Evolutionary conservation across 169 alveolate genomes (phyloP).

Genomic region (Plasmodium vinckei): DNA sequence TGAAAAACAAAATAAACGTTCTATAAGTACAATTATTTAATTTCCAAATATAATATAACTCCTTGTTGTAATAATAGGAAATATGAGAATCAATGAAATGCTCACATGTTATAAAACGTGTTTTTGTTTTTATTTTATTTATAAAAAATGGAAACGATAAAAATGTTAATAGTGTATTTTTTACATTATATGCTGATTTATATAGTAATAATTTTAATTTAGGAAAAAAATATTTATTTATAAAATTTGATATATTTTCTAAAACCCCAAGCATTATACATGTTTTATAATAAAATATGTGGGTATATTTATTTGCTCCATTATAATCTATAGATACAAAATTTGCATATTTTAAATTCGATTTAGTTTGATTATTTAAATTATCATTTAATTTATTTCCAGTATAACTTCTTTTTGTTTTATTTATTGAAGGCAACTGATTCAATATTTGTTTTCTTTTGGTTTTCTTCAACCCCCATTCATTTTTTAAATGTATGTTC

Average conservation of each 20-base stretch:
- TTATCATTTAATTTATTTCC: no score
- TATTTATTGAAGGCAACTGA: no score
- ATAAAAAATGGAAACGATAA: constrained; percentile 61
- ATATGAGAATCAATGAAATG: constrained; percentile 68
- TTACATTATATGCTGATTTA: constrained; percentile 44
- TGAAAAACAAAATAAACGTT: constrained; percentile 37
- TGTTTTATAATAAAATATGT: constrained; percentile 34
- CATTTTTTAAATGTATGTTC: constrained; percentile 2
- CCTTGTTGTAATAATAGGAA: constrained; percentile 18
- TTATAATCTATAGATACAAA: neutral
- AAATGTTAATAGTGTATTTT: constrained; percentile 55
- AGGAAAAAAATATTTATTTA: constrained; percentile 20
- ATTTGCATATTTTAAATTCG: neutral
- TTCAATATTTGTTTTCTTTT: neutral
- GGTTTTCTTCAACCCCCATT: neutral
- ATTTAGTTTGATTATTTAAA: neutral
- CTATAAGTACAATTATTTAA: constrained; percentile 42
- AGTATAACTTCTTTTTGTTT: no score
- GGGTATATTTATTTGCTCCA: neutral
- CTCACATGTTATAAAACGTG: constrained; percentile 21
- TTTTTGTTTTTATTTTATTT: constrained; percentile 15
- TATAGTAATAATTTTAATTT: constrained; percentile 23
- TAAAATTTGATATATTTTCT: constrained; percentile 24
- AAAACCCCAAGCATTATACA: constrained; percentile 11
- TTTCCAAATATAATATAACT: constrained; percentile 39